Base-by-base conservation (phyloP, 805 yeast species). In the Metschnikowia santaceciliae region DNA sequence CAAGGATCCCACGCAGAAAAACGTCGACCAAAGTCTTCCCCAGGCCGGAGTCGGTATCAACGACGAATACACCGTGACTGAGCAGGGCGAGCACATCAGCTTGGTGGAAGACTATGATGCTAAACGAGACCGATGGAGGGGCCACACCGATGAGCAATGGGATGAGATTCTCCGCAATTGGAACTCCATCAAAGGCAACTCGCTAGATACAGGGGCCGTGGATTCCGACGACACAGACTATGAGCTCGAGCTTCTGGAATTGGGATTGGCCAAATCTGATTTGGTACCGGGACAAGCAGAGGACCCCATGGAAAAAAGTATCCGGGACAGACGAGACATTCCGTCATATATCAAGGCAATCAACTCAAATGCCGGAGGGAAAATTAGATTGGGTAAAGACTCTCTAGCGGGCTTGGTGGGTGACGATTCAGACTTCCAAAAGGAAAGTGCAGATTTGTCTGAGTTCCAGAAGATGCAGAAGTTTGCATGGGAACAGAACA, bases 41-140 rank as follows among this genome's bases (percentile, higher is more conserved):
- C 70, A 73, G 50, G 62, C 71, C 4, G 90, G 90, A 0, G 47
- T 55, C 1, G 90, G 90, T 6, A 83, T 84, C 32, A 54, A 58
- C 1, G 88, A 84, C 66, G 72, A 69, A 30, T 62, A 72, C 37
- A 61, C 52, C 1, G 33, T 22, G 17, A 42, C 32, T 2, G 43
- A 49, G 10, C 39, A 53, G 2, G 62, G 57, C 6, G 42, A 52
- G 17, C 41, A 46, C 63, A 66, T 46, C 6, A 50, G 55, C 42
- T 65, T 60, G 45, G 68, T 48, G 2, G 69, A 66, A 26, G 78
- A 76, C 42, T 88, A 83, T 77, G 95, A 87, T 59, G 78, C 83
- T 10, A 85, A 84, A 55, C 69, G 90, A 52, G 96, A 88, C 66
- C 73, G 89, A 52, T 88, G 94, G 96, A 86, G 79, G 61, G 96